Evolutionary conservation across 192 early-diverging fungal genomes (phyloP), one percentile per base, ranked within the genome.

Genomic region (Coemansia umbellata): DNA sequence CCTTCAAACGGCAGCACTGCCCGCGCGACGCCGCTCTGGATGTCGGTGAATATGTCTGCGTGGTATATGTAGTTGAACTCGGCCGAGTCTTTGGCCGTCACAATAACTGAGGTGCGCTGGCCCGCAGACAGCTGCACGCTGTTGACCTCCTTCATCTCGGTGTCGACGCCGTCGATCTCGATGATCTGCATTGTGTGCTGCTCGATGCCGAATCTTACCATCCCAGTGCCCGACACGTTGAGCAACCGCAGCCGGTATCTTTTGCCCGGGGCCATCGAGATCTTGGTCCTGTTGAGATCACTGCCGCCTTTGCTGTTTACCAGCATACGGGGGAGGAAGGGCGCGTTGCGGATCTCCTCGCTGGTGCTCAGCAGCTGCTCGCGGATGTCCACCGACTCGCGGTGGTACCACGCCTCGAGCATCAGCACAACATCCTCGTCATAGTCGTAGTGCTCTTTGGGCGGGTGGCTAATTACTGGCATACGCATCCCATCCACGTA

Each of bases 181-280:
- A 94, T 89, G n/a, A 94, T 77, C 31, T 74, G 59, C 63, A 94
- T 66, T 11, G 63, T 69, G 72, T 92, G 92, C 37, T 83, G 78
- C 69, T 90, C 90, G 50, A 94, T 88, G 53, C 80, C 81, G 47
- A 94, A 80, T 50, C 80, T 65, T 61, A 86, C 88, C 66, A 84
- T 86, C 31, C 81, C 79, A 33, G 88, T 80, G 10, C 83, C 84
- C 24, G 83, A 83, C 62, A 85, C 87, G 70, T 86, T 89, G 53
- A 95, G 73, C 39, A 95, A 45, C 8, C 93, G 86, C 56, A 95
- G 66, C 43, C 89, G 84, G 67, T 92, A 92, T 8, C 78, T 89
- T 67, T 91, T 93, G 27, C 87, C 88, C 6, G 90, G 82, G 17
- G 58, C 55, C 63, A 95, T 85, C 23, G 42, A 43, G 58, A 89